phyloP scores from a whole-genome alignment of 129 eudicot species.

The Mikania micrantha region DNA sequence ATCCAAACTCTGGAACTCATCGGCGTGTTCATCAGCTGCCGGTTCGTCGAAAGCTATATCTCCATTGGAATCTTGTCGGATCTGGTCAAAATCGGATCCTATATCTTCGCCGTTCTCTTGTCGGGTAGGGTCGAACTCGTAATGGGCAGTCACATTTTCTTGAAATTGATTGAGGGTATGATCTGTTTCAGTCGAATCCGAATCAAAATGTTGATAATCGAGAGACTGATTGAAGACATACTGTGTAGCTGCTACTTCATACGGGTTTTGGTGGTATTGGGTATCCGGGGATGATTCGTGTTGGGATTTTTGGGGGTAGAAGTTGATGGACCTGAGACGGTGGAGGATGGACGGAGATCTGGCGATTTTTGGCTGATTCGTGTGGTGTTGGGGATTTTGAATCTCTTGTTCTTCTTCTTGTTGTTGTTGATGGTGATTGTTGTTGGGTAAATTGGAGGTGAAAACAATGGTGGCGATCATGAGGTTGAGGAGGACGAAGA shows the following conservation, averaged over 20 bases:
- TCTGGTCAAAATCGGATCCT: constrained; percentile 23
- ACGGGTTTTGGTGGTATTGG: constrained; percentile 10
- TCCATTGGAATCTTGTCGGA: not conserved
- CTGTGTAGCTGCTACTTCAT: constrained; percentile 33
- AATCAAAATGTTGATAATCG: constrained; percentile 28
- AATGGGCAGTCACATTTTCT: not conserved
- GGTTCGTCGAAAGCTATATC: constrained; percentile 11
- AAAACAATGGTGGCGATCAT: constrained; percentile 79
- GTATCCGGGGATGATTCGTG: constrained; percentile 12
- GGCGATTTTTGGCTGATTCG: constrained; percentile 18
- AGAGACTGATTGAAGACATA: constrained; percentile 31
- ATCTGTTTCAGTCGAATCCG: constrained; percentile 6
- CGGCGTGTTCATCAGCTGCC: constrained; percentile 10
- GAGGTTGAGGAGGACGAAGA: constrained; percentile 80
- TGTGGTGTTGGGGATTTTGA: not conserved
- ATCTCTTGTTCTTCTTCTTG: not conserved
- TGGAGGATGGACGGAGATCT: constrained; percentile 66
- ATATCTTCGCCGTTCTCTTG: not conserved
- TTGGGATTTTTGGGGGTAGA: constrained; percentile 32
- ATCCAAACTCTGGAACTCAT: constrained; percentile 42
- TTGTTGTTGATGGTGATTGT: constrained; percentile 14
- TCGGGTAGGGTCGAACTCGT: not conserved
- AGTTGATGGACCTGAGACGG: constrained; percentile 67
- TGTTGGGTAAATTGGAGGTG: constrained; percentile 51
- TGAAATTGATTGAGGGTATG: not conserved